Evolutionary conservation across 306 rosid species (phyloP).

Genomic region (Boehmeria nivea): DNA sequence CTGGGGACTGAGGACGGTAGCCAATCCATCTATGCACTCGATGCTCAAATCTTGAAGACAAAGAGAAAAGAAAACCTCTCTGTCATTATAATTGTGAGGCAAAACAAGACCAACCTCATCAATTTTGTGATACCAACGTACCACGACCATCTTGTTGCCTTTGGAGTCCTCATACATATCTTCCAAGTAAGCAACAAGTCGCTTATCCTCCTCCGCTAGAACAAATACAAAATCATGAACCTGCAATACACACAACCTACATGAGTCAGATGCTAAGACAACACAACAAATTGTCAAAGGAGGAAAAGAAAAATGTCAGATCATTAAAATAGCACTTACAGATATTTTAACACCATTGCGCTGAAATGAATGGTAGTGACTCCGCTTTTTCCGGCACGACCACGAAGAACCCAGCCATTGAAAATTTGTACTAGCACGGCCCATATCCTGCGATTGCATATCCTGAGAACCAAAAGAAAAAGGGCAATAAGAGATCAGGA

Average conservation of each 20-base stretch:
- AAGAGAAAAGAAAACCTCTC: slow-evolving; percentile 92
- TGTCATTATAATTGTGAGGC: slow-evolving; percentile 73
- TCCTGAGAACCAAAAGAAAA: slow-evolving; percentile 30
- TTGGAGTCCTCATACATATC: slow-evolving; percentile 87
- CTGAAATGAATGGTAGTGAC: slow-evolving; percentile 56
- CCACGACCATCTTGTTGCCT: slow-evolving; percentile 95
- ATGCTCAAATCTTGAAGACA: slow-evolving; percentile 97
- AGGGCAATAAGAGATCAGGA: no score
- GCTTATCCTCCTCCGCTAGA: slow-evolving; percentile 85
- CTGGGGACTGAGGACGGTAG: slow-evolving; percentile 74
- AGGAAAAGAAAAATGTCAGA: background rate
- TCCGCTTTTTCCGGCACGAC: slow-evolving; percentile 57
- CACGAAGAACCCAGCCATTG: slow-evolving; percentile 65
- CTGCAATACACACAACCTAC: slow-evolving; percentile 31
- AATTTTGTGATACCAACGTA: slow-evolving; percentile 93
- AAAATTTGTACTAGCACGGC: slow-evolving; percentile 30
- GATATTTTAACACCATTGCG: slow-evolving; percentile 64
- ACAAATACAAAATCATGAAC: slow-evolving; percentile 76
- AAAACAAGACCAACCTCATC: slow-evolving; percentile 95
- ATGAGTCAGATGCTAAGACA: slow-evolving; percentile 13
- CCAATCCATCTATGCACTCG: slow-evolving; percentile 95
- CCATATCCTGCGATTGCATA: slow-evolving; percentile 32
- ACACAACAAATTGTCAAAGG: background rate
- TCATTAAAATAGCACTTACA: slow-evolving; percentile 30
- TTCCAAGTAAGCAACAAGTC: slow-evolving; percentile 85